Evolutionary conservation across 1,139 yeast genomes (phyloP).

Genomic region (Pichia sp.): DNA sequence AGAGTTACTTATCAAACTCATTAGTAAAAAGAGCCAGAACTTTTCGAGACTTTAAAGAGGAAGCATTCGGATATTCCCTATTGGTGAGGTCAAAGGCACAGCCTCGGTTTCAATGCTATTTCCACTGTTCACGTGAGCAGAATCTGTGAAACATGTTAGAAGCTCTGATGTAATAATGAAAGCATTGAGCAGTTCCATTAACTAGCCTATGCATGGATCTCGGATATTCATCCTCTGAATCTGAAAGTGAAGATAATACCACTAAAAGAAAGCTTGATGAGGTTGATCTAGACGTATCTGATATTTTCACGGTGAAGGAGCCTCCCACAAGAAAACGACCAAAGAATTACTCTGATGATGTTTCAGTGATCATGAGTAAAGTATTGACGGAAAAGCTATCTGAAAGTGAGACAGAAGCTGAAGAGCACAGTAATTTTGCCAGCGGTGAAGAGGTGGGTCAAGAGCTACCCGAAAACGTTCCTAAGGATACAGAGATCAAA

Average conservation of each 20-base stretch:
- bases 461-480: neutral
- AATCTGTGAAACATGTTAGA: no score
- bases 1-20: no score
- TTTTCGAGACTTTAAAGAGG: no score
- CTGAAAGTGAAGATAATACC: neutral
- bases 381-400: no score
- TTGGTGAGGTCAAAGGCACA: no score
- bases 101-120: no score
- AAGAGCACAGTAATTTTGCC: neutral
- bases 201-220: constrained; percentile 5
- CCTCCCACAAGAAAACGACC: neutral
- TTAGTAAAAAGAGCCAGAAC: no score
- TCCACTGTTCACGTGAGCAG: neutral
- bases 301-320: neutral
- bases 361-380: neutral
- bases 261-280: neutral
- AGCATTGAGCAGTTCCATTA: neutral
- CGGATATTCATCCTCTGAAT: constrained; percentile 9
- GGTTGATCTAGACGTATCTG: neutral
- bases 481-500: constrained; percentile 10
- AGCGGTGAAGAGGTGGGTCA: neutral
- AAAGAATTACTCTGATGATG: neutral
- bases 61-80: no score
- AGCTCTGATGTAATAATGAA: no score
- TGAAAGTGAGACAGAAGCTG: neutral